Evolutionary conservation across 108 stramenopile species (phyloP).

Genomic region (Stephanodiscus triporus): DNA sequence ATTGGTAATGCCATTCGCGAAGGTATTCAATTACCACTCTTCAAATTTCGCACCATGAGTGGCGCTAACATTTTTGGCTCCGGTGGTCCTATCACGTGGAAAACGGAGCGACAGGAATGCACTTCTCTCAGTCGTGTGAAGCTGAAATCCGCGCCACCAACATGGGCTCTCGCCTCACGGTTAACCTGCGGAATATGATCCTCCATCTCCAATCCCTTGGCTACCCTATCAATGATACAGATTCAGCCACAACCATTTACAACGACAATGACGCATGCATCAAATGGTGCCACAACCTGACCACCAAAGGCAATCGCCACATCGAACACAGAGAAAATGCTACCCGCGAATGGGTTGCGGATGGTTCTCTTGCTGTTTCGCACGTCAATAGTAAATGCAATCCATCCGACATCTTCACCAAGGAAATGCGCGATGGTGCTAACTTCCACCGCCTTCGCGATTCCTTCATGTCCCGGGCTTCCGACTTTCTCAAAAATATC

Average conservation of each 20-base stretch:
- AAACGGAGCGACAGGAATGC: neutral
- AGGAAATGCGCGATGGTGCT: too few species aligned
- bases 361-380: too few species aligned
- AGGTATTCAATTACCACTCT: neutral
- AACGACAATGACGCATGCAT: neutral
- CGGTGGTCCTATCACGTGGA: neutral
- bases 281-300: neutral
- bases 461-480: too few species aligned
- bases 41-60: neutral
- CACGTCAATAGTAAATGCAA: too few species aligned
- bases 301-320: neutral
- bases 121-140: neutral
- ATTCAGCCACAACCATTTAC: neutral
- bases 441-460: too few species aligned
- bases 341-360: neutral
- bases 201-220: neutral
- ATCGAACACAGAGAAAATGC: neutral
- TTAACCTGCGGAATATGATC: neutral
- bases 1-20: neutral
- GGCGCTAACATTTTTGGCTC: neutral
- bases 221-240: neutral
- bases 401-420: too few species aligned
- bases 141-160: neutral
- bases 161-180: neutral
- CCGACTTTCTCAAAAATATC: too few species aligned